Evolutionary conservation across 768 basidiomycete species (phyloP), one percentile per base, ranked within the genome.

Genomic region (Floccularia luteovirens): DNA sequence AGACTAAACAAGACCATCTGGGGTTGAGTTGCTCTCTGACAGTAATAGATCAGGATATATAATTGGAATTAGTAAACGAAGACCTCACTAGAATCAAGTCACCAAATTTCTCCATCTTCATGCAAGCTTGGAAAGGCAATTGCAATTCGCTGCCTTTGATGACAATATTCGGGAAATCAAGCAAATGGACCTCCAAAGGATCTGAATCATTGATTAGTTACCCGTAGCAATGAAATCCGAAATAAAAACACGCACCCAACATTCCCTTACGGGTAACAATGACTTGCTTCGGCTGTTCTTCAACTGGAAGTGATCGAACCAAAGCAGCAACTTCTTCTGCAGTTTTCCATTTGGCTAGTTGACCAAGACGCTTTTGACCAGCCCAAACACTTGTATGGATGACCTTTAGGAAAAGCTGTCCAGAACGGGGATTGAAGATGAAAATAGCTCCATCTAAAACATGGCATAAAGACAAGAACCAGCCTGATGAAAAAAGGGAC

Each of bases 311-410:
- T 22, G 96, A 98, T 42, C 96, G 90, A 48, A 98, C 87, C 51
- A 98, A 65, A 0, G 96, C 96, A 24, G 96, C 96, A 7, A 98
- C 96, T 82, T 99, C 96, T 79, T 99, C 96, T 13, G 96, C 96
- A 4, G 94, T 97, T 69, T 96, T 96, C 93, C 96, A 98, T 66
- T 98, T 99, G 25, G 96, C 96, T 36, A 98, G 75, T 63, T 99
- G 96, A 42, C 96, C 96, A 36, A 99, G 79, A 83, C 96, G 96
- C 63, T 99, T 99, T 63, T 99, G 96, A 55, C 96, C 96, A 42
- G 96, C 96, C 96, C 96, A 99, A n/a, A 98, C 96, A 54, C 93
- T 97, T 2, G 96, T 99, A 60, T 99, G 96, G 46, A 99, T 99
- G 63, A 99, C 85, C 71, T 99, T 99, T 61, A 99, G 63, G 81